Evolutionary conservation across 2,329 filamentous ascomycete genomes (phyloP).

Genomic region (Cladosporium oxysporum): DNA sequence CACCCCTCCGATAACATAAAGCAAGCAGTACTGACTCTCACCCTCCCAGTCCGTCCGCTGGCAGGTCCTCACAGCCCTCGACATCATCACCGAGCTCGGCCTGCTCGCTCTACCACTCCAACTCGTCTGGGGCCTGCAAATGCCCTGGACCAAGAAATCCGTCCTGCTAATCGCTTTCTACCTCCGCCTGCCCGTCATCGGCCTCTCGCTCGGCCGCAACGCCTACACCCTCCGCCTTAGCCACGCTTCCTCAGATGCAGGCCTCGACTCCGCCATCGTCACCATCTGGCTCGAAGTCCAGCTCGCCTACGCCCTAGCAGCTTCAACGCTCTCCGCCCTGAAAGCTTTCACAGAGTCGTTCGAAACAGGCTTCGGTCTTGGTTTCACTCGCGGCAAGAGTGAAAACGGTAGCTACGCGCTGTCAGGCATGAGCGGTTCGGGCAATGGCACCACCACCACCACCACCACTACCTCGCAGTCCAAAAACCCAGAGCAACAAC

Average conservation of each 20-base stretch:
- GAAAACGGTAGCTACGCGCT: slow-evolving; percentile 32
- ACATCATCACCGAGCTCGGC: slow-evolving; percentile 40
- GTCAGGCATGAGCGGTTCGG: slow-evolving; percentile 21
- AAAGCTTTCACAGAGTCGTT: slow-evolving; percentile 46
- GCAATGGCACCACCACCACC: background rate
- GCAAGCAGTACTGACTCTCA: background rate
- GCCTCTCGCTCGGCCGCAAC: slow-evolving; percentile 39
- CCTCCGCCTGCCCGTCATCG: slow-evolving; percentile 37
- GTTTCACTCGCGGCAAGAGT: slow-evolving; percentile 32
- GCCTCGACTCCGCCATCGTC: slow-evolving; percentile 36
- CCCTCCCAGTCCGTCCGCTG: slow-evolving; percentile 34
- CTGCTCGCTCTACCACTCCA: slow-evolving; percentile 37
- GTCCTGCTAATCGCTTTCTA: slow-evolving; percentile 42
- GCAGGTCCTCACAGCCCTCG: slow-evolving; percentile 43
- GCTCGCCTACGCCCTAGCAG: slow-evolving; percentile 44
- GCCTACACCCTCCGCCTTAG: slow-evolving; percentile 36
- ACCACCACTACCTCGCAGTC: background rate
- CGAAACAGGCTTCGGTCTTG: slow-evolving; percentile 43
- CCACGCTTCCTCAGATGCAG: slow-evolving; percentile 33
- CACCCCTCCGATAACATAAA: background rate
- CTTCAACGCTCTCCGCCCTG: slow-evolving; percentile 45
- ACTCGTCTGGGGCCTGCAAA: slow-evolving; percentile 42
- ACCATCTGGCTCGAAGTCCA: slow-evolving; percentile 42
- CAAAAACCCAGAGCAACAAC: background rate
- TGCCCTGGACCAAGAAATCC: slow-evolving; percentile 37